phyloP scores from a whole-genome alignment of 2,329 filamentous ascomycete genomes.

The Chaetomiaceae sp. region DNA sequence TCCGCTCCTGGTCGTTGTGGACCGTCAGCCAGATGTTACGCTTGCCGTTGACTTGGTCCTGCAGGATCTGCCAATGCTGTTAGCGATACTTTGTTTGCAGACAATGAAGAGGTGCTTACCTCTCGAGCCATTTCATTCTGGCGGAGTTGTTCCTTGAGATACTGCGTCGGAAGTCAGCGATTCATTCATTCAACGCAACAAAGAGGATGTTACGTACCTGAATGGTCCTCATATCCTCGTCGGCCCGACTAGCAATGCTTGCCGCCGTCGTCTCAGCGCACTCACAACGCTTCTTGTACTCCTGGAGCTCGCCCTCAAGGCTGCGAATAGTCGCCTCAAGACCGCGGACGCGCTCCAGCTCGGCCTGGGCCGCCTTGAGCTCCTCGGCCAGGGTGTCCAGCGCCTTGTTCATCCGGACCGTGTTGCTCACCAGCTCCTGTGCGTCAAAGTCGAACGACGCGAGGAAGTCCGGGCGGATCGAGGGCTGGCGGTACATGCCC shows the following conservation, averaged over 20 bases:
- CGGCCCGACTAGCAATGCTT: background rate
- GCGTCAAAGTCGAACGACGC: constrained; percentile 14
- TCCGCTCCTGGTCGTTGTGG: constrained; percentile 14
- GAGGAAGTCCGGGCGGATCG: background rate
- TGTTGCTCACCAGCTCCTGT: constrained; percentile 6
- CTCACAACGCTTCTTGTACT: background rate
- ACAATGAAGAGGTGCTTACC: background rate
- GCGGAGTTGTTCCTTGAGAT: constrained; percentile 15
- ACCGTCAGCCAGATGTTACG: constrained; percentile 22
- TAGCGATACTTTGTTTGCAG: background rate
- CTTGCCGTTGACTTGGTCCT: constrained; percentile 22
- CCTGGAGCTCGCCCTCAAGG: constrained; percentile 6
- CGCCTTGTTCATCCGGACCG: constrained; percentile 3
- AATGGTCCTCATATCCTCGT: constrained; percentile 9
- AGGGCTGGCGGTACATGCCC: background rate
- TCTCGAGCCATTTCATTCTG: constrained; percentile 7
- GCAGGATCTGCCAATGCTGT: constrained; percentile 12
- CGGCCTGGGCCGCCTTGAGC: background rate
- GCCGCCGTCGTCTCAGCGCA: background rate
- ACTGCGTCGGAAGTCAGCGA: background rate
- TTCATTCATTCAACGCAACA: background rate
- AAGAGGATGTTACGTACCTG: constrained; percentile 6
- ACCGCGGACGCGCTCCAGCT: background rate
- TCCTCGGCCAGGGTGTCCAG: background rate
- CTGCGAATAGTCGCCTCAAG: background rate